Conservation (phyloP, 2,329 filamentous ascomycete genomes). For the Aspergillus fumigatus region DNA sequence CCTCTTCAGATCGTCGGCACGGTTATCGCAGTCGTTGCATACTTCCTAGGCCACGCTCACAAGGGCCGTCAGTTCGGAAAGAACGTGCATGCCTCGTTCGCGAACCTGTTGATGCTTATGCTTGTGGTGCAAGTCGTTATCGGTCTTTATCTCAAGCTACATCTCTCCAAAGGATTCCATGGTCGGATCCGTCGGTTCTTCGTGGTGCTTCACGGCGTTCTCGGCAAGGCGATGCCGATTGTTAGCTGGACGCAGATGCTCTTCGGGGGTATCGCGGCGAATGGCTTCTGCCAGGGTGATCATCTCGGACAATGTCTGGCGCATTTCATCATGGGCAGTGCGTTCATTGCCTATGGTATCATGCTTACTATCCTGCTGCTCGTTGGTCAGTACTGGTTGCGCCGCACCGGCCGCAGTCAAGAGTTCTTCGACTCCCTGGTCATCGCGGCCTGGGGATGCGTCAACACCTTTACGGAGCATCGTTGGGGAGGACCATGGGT, state of each 20-base stretch:
- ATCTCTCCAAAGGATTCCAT: slow-evolving; percentile 79
- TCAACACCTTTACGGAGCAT: slow-evolving; percentile 98
- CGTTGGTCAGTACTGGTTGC: slow-evolving; percentile 84
- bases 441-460: slow-evolving; percentile 91
- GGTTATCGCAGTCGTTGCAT: slow-evolving; percentile 72
- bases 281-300: slow-evolving; percentile 90
- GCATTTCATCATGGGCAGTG: slow-evolving; percentile 98
- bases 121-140: slow-evolving; percentile 71
- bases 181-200: slow-evolving; percentile 69
- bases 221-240: slow-evolving; percentile 84
- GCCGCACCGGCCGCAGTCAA: slow-evolving; percentile 76
- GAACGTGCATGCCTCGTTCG: slow-evolving; percentile 79
- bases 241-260: slow-evolving; percentile 90
- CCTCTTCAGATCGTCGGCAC: slow-evolving; percentile 75
- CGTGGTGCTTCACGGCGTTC: slow-evolving; percentile 68
- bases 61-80: slow-evolving; percentile 78
- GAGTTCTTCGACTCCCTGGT: slow-evolving; percentile 94
- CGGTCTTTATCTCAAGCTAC: slow-evolving; percentile 82
- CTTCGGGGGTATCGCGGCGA: slow-evolving; percentile 86
- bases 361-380: slow-evolving; percentile 79
- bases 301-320: slow-evolving; percentile 89
- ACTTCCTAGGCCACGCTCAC: slow-evolving; percentile 87
- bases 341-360: slow-evolving; percentile 92
- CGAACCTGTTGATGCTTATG: slow-evolving; percentile 73
- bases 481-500: slow-evolving; percentile 88